These are phyloP conservation scores for Podila clonocystis DNA, from an alignment of 192 early-diverging fungal genomes.

Conservation along the genomic window DNA sequence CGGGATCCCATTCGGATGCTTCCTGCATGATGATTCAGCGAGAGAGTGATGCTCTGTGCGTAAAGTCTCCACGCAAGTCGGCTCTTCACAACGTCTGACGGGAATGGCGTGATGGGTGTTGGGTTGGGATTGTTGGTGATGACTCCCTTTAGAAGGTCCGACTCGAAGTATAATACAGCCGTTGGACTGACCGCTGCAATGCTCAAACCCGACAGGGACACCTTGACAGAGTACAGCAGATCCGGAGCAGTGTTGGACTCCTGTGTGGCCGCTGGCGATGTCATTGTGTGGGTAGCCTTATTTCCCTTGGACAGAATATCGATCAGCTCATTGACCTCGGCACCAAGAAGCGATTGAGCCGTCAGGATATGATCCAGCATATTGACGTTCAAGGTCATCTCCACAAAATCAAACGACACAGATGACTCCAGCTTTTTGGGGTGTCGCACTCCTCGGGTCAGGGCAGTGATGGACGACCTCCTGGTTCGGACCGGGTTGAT, in stretches of 20 bases:
- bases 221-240: constrained; percentile 66
- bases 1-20: constrained; percentile 23
- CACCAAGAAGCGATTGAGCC: constrained; percentile 76
- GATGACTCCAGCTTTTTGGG: constrained; percentile 58
- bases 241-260: constrained; percentile 4
- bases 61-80: constrained; percentile 62
- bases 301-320: constrained; percentile 64
- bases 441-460: constrained; percentile 23
- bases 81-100: constrained; percentile 15
- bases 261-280: background rate
- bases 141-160: constrained; percentile 66
- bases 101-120: constrained; percentile 8
- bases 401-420: constrained; percentile 65
- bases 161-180: constrained; percentile 66
- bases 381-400: constrained; percentile 66
- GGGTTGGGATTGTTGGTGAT: constrained; percentile 61
- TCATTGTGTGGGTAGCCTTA: background rate
- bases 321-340: constrained; percentile 78
- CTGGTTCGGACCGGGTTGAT: constrained; percentile 17
- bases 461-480: constrained; percentile 20
- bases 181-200: constrained; percentile 71
- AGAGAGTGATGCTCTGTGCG: constrained; percentile 66
- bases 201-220: constrained; percentile 66
- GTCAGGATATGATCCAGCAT: constrained; percentile 85
- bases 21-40: constrained; percentile 60